Evolutionary conservation across 768 basidiomycete genomes (phyloP), one percentile per base, ranked within the genome.

Genomic region (Dentipellis sp.): DNA sequence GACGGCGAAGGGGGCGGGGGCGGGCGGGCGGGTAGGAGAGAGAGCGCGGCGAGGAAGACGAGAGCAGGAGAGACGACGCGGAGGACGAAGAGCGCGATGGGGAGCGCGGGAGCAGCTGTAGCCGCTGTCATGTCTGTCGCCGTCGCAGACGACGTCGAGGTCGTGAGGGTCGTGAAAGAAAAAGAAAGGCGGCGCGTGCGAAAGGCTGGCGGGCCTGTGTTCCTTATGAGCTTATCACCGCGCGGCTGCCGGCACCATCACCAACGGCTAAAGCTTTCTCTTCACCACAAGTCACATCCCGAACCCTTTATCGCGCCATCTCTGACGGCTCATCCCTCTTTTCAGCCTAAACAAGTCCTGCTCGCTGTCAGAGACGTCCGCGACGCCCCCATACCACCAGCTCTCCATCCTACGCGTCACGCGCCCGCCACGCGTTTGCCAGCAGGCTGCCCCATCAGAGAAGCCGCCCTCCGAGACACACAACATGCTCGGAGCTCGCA

Each of bases 61-160:
- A 88, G 66, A 55, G 79, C 72, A 42, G 90, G 89, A 40, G 87
- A 88, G 37, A 86, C 67, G 58, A 88, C 70, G 60, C 88, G 80
- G 52, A 87, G 69, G 56, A 76, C 69, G 59, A 83, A 77, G 56
- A 84, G 72, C 52, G 82, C 72, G 40, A 63, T 64, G 37, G 63
- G 60, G 56, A 58, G 62, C 65, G 61, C 62, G 23, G 53, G 40
- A 14, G 48, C 23, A 39, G 56, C 16, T 3, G 56, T 21, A 40
- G 54, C 57, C 36, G 58, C 47, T 56, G 56, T 58, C 50, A 19
- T 58, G 38, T 40, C 46, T 42, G 50, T 19, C 38, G 49, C 56
- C 60, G 60, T 59, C 21, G 42, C 34, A n/a, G 21, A 50, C 42
- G 11, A 50, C 50, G 55, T 52, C 55, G 62, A 55, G 36, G 37